Percentiles rank a stretch among this genome's conserved stretches.
Evolutionary conservation across 179 eudicot species (phyloP).

Genomic region (Actinidia polygama): DNA sequence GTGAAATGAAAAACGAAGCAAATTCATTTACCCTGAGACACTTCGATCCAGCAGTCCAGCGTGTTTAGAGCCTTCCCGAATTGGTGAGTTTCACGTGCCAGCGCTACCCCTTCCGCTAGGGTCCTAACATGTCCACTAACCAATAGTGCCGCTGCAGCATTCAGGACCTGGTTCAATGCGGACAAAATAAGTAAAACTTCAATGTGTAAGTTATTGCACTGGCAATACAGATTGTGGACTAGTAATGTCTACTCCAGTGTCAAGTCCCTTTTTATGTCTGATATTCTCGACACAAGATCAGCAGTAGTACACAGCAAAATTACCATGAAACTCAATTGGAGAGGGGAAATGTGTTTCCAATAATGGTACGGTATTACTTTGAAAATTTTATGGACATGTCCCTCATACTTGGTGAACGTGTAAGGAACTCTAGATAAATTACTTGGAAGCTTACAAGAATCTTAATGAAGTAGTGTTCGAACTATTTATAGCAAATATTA

Average conservation of each 20-base stretch:
- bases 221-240: background rate
- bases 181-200: background rate
- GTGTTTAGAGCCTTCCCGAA: constrained; percentile 67
- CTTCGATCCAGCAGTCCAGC: constrained; percentile 54
- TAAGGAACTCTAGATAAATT: too few species aligned
- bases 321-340: too few species aligned
- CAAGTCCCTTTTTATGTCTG: background rate
- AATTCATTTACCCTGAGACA: constrained; percentile 60
- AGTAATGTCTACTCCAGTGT: background rate
- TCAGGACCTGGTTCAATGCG: constrained; percentile 51
- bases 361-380: too few species aligned
- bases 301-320: too few species aligned
- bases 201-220: background rate
- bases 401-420: too few species aligned
- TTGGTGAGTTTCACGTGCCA: constrained; percentile 72
- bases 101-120: constrained; percentile 69
- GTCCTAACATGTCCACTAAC: constrained; percentile 65
- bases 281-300: background rate
- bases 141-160: constrained; percentile 88
- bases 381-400: too few species aligned
- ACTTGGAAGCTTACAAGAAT: too few species aligned
- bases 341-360: too few species aligned
- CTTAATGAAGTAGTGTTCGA: too few species aligned
- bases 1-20: background rate
- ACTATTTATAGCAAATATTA: too few species aligned